Evolutionary conservation across 2,329 filamentous ascomycete genomes (phyloP).

Genomic region (Truncatella angustata): DNA sequence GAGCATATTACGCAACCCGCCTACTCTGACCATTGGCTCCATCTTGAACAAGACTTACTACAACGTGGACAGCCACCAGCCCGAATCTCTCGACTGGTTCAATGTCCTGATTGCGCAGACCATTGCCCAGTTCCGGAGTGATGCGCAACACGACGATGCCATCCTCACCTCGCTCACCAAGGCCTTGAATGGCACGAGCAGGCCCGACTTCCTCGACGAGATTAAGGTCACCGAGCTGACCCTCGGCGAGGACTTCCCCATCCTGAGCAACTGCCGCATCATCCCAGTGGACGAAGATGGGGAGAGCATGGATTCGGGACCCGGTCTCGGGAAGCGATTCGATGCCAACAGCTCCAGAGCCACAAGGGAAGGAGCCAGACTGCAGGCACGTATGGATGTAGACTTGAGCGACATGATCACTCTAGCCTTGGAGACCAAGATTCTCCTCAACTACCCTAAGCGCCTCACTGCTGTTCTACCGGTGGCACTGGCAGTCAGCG

Average conservation of each 20-base stretch:
- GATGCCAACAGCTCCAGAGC: conserved; percentile 46
- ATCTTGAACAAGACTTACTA: conserved; percentile 98
- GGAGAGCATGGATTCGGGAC: conserved; percentile 45
- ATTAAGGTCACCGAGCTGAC: conserved; percentile 93
- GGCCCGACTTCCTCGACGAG: conserved; percentile 89
- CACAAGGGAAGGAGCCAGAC: conserved; percentile 64
- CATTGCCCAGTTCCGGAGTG: conserved; percentile 89
- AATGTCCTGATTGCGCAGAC: conserved; percentile 96
- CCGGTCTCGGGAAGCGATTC: conserved; percentile 44
- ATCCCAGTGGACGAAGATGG: conserved; percentile 87
- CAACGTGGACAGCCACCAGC: conserved; percentile 91
- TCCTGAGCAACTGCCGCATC: conserved; percentile 96
- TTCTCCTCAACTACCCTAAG: conserved; percentile 93
- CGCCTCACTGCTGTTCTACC: conserved; percentile 85
- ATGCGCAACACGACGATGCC: conserved; percentile 87
- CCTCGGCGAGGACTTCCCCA: conserved; percentile 94
- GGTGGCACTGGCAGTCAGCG: conserved; percentile 85
- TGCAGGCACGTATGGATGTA: conserved; percentile 96
- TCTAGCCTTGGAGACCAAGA: conserved; percentile 87
- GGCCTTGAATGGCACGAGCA: conserved; percentile 79
- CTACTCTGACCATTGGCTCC: conserved; percentile 82
- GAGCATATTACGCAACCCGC: conserved; percentile 69
- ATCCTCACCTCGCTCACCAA: conserved; percentile 84
- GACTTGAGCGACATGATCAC: conserved; percentile 96
- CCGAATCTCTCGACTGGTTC: conserved; percentile 97